Percentiles rank a stretch among this genome's conserved stretches.
phyloP scores from a whole-genome alignment of 1,139 yeast genomes.

The Geotrichum citri-aurantii region DNA sequence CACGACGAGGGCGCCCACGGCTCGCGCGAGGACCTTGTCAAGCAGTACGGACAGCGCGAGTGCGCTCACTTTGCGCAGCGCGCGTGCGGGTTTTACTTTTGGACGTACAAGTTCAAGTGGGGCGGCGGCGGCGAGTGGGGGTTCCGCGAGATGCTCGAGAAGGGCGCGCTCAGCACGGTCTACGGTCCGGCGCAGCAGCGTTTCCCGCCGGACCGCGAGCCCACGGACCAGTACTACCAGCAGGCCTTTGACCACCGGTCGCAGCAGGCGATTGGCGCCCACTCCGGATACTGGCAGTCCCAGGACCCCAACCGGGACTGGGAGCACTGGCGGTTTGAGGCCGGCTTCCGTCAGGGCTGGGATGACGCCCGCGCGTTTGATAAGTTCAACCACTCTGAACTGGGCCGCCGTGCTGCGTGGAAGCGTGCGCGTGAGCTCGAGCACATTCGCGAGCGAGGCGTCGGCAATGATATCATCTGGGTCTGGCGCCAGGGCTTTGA shows the following conservation, averaged over 20 bases:
- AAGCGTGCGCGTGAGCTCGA: conserved; percentile 49
- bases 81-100: conserved; percentile 67
- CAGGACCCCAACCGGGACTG: conserved; percentile 54
- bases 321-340: conserved; percentile 76
- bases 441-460: conserved; percentile 53
- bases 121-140: conserved; percentile 99
- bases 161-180: conserved; percentile 43
- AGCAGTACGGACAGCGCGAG: conserved; percentile 42
- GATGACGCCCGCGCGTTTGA: conserved; percentile 64
- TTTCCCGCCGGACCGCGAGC: conserved; percentile 12
- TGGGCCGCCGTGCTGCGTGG: conserved; percentile 76
- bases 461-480: conserved; percentile 54
- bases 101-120: conserved; percentile 82
- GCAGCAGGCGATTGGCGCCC: conserved; percentile 42
- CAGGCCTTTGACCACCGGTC: conserved; percentile 42
- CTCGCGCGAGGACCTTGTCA: conserved; percentile 42
- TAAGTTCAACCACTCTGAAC: conserved; percentile 56
- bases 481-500: conserved; percentile 85
- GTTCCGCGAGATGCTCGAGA: conserved; percentile 66
- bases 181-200: conserved; percentile 1
- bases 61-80: conserved; percentile 47
- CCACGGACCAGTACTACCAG: conserved; percentile 19
- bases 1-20: conserved; percentile 32
- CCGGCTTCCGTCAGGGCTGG: conserved; percentile 74
- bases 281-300: conserved; percentile 62